Evolutionary conservation across 2,329 filamentous ascomycete genomes (phyloP).

Genomic region (Aspergillus puulaauensis): DNA sequence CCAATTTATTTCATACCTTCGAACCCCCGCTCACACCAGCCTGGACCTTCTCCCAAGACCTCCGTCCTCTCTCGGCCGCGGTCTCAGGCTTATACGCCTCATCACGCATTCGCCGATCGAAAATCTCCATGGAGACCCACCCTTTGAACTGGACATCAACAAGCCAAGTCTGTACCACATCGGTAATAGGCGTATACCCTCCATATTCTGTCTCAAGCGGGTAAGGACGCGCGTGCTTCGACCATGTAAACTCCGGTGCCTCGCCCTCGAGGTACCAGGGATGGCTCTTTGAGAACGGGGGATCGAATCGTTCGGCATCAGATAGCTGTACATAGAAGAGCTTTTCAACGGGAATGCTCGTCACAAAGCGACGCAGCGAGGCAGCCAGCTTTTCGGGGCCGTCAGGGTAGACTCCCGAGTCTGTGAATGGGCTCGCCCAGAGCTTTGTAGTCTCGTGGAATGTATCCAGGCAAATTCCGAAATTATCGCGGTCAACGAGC

Average conservation of each 20-base stretch:
- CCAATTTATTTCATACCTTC: neutral
- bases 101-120: conserved; percentile 30
- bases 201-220: conserved; percentile 28
- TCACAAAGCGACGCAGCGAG: conserved; percentile 23
- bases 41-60: conserved; percentile 22
- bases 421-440: conserved; percentile 30
- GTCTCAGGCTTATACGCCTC: conserved; percentile 13
- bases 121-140: conserved; percentile 36
- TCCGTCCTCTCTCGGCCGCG: conserved; percentile 19
- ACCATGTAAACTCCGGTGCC: conserved; percentile 30
- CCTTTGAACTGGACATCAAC: conserved; percentile 28
- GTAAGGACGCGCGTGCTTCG: conserved; percentile 31
- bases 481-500: conserved; percentile 33
- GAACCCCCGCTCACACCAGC: neutral
- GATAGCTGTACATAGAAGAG: conserved; percentile 39
- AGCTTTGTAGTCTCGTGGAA: conserved; percentile 35
- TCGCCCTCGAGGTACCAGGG: conserved; percentile 31
- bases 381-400: conserved; percentile 19
- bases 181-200: conserved; percentile 28
- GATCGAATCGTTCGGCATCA: conserved; percentile 34
- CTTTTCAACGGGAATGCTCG: conserved; percentile 26
- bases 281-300: conserved; percentile 29
- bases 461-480: conserved; percentile 39
- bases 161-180: conserved; percentile 30
- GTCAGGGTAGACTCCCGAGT: conserved; percentile 25